Base-by-base conservation (phyloP, 768 basidiomycete genomes). In the Boletus pseudo-olivaceus region DNA sequence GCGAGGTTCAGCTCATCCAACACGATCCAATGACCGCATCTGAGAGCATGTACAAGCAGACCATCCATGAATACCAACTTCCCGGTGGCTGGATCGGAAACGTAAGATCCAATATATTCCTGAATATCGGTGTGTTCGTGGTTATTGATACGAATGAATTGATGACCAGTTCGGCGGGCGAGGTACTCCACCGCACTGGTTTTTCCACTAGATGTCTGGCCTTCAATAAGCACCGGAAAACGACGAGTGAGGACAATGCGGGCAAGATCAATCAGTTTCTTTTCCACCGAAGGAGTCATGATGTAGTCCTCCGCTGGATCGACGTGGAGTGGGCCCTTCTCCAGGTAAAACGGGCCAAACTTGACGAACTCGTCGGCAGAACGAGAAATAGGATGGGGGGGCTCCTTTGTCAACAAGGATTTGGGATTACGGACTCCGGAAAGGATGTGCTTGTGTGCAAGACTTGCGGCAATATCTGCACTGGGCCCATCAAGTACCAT, bases 61-160 rank as follows among this genome's bases (percentile, higher is more conserved):
- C 97, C 97, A 67, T 99, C 97, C 62, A 88, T 88, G 74, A 97
- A 98, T 9, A 91, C 84, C 15, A 98, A 81, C 70, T 93, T 95
- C n/a, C 97, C 97, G 0, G 93, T 92, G 14, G 80, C 67, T 8
- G 93, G 85, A 68, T 98, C 94, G 3, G 97, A 95, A 23, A 95
- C 84, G 66, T 99, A 99, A 0, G 93, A 93, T 3, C 97, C 97
- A 43, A 98, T 79, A 66, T 99, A 99, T 67, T 99, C 97, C 66
- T 99, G 97, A 47, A 99, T 97, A 66, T 99, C 97, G 6, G 97
- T 99, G 66, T 98, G 97, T 59, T 99, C 97, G 73, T 99, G 97
- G 64, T 99, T 99, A 75, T 99, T 99, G 78, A 99, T 98, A 38
- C 97, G 90, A 30, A 99, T 85, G 70, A 98, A 98, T 34, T 82